A percentile compares a stretch with the other conserved stretches of the same genome.
Evolutionary conservation across 495 filamentous ascomycete species (phyloP).

Genomic region (Xylaria cubensis): DNA sequence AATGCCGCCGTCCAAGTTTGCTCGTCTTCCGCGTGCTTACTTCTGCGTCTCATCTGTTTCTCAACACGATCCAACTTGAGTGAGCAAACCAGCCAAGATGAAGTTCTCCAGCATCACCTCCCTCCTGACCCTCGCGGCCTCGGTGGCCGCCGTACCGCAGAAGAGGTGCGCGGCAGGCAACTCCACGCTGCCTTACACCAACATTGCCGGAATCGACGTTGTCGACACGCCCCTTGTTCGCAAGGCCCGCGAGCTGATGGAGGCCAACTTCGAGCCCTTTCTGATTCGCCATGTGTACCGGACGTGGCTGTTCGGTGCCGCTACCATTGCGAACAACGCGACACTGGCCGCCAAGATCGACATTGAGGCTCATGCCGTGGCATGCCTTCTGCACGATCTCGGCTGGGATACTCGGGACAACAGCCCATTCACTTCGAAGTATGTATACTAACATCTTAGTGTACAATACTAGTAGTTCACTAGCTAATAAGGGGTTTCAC

Average conservation of each 20-base stretch:
- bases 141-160: slow-evolving; percentile 5
- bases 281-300: slow-evolving; percentile 35
- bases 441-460: background rate
- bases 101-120: slow-evolving; percentile 21
- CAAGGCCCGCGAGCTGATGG: slow-evolving; percentile 18
- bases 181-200: slow-evolving; percentile 17
- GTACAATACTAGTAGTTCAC: background rate
- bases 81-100: slow-evolving; percentile 17
- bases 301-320: slow-evolving; percentile 50
- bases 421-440: slow-evolving; percentile 32
- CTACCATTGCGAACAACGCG: slow-evolving; percentile 45
- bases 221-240: slow-evolving; percentile 31
- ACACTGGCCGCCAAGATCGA: slow-evolving; percentile 39
- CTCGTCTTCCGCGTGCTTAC: background rate
- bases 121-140: slow-evolving; percentile 12
- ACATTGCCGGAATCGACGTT: slow-evolving; percentile 33
- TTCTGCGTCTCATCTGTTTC: slow-evolving; percentile 10
- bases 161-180: slow-evolving; percentile 16
- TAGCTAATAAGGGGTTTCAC: background rate
- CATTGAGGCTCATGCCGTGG: slow-evolving; percentile 51
- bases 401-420: slow-evolving; percentile 48
- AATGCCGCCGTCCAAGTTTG: background rate
- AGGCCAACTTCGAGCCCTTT: slow-evolving; percentile 23
- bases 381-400: slow-evolving; percentile 59
- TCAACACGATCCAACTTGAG: background rate